Conservation (phyloP, 164 flowering plant genomes). For the Kalanchoe fedtschenkoi region DNA sequence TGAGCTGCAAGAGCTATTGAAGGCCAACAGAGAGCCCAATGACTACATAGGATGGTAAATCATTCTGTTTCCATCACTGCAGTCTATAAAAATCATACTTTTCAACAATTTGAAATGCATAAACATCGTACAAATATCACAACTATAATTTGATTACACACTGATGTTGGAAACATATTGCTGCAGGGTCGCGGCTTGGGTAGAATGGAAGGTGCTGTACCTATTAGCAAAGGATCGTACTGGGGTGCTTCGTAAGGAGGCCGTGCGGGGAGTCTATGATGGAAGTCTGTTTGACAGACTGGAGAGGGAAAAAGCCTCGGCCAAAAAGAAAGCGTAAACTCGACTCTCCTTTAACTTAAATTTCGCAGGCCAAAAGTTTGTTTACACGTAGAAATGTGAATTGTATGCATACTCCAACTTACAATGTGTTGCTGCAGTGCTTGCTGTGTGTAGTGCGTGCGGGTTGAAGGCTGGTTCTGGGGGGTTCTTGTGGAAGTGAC, state of each 20-base stretch:
- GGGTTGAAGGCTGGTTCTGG: too few relatives aligned
- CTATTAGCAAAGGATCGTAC: background rate
- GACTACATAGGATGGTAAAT: background rate
- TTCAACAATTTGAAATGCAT: too few relatives aligned
- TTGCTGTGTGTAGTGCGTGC: too few relatives aligned
- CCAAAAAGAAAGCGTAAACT: slow-evolving; percentile 1
- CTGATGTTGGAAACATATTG: background rate
- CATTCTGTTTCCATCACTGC: background rate
- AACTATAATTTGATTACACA: too few relatives aligned
- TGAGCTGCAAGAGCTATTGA: background rate
- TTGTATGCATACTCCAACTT: too few relatives aligned
- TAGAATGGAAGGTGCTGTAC: background rate
- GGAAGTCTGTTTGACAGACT: slow-evolving; percentile 3
- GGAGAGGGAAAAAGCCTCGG: background rate
- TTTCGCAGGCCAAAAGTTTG: too few relatives aligned
- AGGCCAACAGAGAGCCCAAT: slow-evolving; percentile 2
- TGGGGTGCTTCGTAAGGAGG: background rate
- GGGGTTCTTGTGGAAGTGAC: too few relatives aligned
- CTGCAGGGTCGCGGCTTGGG: slow-evolving; percentile 2
- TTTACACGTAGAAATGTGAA: too few relatives aligned
- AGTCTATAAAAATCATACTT: too few relatives aligned
- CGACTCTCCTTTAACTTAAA: too few relatives aligned
- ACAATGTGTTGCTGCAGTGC: too few relatives aligned
- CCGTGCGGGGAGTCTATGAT: slow-evolving; percentile 3
- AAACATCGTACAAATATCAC: too few relatives aligned